These are phyloP conservation scores for Lipomyces oligophaga DNA, from an alignment of 805 yeast species.

Conservation along the genomic window DNA sequence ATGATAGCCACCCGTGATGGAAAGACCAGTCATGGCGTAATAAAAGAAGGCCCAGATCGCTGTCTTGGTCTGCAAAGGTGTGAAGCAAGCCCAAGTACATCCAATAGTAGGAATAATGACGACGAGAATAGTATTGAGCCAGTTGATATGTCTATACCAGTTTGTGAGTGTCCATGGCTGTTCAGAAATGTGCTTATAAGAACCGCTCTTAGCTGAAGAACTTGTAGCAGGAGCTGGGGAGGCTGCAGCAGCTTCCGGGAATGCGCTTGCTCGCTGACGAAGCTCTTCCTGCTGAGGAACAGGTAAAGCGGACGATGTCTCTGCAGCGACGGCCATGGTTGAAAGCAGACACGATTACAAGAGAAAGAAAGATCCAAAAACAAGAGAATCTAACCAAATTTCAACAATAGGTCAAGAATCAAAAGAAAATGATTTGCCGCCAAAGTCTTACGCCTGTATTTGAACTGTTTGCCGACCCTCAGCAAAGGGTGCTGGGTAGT, in stretches of 20 bases:
- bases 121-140: conserved; percentile 62
- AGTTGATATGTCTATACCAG: conserved; percentile 70
- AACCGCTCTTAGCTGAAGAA: conserved; percentile 7
- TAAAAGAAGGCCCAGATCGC: conserved; percentile 50
- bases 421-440: too few species aligned
- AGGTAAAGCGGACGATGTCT: conserved; percentile 14
- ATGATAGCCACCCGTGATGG: conserved; percentile 77
- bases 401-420: too few species aligned
- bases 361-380: too few species aligned
- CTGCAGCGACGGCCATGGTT: conserved; percentile 7
- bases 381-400: too few species aligned
- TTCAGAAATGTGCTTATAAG: conserved; percentile 55
- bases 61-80: conserved; percentile 51
- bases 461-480: too few species aligned
- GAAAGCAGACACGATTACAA: too few species aligned
- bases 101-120: conserved; percentile 55
- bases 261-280: conserved; percentile 6
- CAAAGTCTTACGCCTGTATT: too few species aligned
- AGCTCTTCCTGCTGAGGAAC: background rate
- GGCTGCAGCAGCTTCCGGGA: background rate
- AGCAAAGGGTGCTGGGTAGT: too few species aligned
- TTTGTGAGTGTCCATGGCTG: conserved; percentile 70
- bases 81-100: conserved; percentile 41
- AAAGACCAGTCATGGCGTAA: conserved; percentile 60
- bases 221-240: conserved; percentile 10